These are phyloP conservation scores for Cavenderia fasciculata DNA, from an alignment of 78 protist species.

Conservation along the genomic window DNA sequence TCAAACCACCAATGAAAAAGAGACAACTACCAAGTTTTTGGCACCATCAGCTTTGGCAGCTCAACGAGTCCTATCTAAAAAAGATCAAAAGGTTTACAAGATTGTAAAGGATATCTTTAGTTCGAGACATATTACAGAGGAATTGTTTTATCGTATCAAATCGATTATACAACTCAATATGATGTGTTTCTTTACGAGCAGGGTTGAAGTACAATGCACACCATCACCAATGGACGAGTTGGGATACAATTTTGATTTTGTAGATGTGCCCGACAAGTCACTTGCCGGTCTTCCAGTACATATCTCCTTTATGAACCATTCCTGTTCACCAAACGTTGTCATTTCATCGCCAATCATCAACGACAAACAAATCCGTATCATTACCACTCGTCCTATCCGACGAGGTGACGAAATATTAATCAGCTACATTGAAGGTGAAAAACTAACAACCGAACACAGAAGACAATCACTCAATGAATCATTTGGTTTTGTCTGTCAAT, in stretches of 20 bases:
- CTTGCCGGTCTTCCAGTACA: neutral
- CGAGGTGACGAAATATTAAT: constrained; percentile 67
- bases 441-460: neutral
- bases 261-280: constrained; percentile 1
- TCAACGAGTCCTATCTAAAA: neutral
- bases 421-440: constrained; percentile 18
- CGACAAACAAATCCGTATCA: constrained; percentile 39
- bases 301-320: constrained; percentile 45
- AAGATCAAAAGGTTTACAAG: neutral
- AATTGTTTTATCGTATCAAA: constrained; percentile 27
- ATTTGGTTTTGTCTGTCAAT: constrained; percentile 31
- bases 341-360: constrained; percentile 58
- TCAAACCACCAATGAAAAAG: no score
- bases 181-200: neutral
- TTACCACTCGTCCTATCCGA: constrained; percentile 37
- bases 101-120: constrained; percentile 16
- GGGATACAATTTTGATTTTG: constrained; percentile 50
- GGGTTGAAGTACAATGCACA: constrained; percentile 8
- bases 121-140: neutral
- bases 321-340: constrained; percentile 51
- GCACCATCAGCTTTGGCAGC: neutral
- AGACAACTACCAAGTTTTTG: no score
- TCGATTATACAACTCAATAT: constrained; percentile 1
- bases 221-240: constrained; percentile 21
- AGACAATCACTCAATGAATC: neutral